Conservation (phyloP, 23 red algal genomes). For the Cyanidium caldarium region DNA sequence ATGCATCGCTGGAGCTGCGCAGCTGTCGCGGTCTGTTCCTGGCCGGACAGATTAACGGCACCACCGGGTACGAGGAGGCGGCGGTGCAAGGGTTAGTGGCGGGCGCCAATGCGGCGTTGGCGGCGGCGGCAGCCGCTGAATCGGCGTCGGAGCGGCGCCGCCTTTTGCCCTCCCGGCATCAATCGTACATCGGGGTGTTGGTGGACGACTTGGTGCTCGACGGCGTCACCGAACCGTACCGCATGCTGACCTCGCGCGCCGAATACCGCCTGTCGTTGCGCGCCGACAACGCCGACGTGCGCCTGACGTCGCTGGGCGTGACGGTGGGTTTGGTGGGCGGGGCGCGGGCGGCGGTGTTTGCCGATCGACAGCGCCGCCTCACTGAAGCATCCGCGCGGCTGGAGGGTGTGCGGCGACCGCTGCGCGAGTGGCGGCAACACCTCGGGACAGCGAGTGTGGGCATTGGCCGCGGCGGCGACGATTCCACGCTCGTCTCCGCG, state of each 20-base stretch:
- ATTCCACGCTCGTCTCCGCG: neutral
- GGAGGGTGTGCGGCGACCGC: neutral
- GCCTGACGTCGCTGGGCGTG: constrained; percentile 32
- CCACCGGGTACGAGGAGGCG: constrained; percentile 65
- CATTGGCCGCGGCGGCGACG: too few species aligned
- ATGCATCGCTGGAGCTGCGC: constrained; percentile 13
- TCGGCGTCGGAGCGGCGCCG: neutral
- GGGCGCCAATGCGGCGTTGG: constrained; percentile 26
- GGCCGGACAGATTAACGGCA: constrained; percentile 70
- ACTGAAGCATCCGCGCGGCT: neutral
- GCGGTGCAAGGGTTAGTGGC: constrained; percentile 47
- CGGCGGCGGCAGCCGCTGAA: too few species aligned
- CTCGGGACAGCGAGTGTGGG: too few species aligned
- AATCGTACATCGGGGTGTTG: constrained; percentile 59
- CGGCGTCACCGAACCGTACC: constrained; percentile 48
- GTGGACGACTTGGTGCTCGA: constrained; percentile 40
- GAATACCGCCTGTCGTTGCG: constrained; percentile 38
- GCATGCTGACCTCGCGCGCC: constrained; percentile 49
- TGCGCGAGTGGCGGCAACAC: neutral
- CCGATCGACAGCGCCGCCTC: neutral
- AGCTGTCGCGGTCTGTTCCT: constrained; percentile 33
- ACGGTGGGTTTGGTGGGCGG: constrained; percentile 8
- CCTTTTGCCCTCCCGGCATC: constrained; percentile 14
- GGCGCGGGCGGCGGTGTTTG: constrained; percentile 9
- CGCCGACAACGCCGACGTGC: constrained; percentile 56